These are phyloP conservation scores for Urtica urens DNA, from an alignment of 306 rosid genomes.

Conservation along the genomic window DNA sequence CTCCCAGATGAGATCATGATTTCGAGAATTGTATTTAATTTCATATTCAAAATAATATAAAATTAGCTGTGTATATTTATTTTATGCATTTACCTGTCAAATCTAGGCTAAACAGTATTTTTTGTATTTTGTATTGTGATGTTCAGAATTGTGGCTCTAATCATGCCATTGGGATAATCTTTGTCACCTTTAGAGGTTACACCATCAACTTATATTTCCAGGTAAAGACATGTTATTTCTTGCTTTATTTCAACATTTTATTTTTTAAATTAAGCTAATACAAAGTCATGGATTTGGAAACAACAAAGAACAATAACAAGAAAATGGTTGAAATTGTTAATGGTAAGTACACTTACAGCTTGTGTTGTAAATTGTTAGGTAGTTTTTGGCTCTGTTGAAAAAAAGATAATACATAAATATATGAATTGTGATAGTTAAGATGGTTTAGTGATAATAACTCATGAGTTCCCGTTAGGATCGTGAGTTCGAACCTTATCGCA, in stretches of 20 bases:
- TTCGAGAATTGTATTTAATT: background rate
- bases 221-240: background rate
- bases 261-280: no score
- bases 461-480: no score
- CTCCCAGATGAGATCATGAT: conserved; percentile 7
- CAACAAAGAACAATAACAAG: no score
- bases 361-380: no score
- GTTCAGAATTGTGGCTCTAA: conserved; percentile 1
- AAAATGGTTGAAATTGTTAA: no score
- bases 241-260: background rate
- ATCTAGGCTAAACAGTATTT: background rate
- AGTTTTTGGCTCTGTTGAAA: no score
- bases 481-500: no score
- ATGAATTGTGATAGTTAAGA: no score
- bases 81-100: background rate
- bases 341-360: no score
- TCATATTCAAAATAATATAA: background rate
- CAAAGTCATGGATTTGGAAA: no score
- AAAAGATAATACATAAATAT: no score
- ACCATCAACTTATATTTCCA: background rate
- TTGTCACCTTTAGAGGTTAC: background rate
- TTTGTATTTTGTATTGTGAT: background rate
- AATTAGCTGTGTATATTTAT: background rate
- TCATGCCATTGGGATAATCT: conserved; percentile 1
- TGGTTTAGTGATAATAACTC: no score